phyloP scores from a whole-genome alignment of 768 basidiomycete species.

The Collybia mongolica region DNA sequence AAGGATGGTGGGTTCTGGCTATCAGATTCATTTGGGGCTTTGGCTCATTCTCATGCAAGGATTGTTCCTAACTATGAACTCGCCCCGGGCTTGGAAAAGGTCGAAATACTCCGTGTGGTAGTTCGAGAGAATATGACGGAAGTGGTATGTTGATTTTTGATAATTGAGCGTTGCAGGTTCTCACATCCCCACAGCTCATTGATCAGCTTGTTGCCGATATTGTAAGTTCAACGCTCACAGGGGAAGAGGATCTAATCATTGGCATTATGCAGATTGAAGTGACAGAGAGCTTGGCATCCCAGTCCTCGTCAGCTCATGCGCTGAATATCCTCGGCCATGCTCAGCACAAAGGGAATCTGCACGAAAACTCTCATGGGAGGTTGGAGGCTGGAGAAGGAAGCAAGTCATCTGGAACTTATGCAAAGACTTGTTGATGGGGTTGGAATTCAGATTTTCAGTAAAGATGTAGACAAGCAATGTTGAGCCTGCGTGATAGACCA shows the following conservation, averaged over 20 bases:
- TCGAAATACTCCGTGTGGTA: conserved; percentile 66
- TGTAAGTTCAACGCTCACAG: conserved; percentile 35
- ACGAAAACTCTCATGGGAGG: conserved; percentile 42
- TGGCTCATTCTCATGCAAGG: conserved; percentile 22
- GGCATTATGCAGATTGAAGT: conserved; percentile 49
- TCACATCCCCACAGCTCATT: conserved; percentile 46
- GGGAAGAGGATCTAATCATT: neutral
- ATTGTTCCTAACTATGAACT: conserved; percentile 52
- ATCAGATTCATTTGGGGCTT: neutral
- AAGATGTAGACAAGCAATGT: too few relatives aligned
- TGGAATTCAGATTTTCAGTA: too few relatives aligned
- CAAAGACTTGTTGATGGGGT: conserved; percentile 56
- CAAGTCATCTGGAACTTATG: conserved; percentile 58
- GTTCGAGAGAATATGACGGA: conserved; percentile 60
- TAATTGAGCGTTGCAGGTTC: conserved; percentile 48
- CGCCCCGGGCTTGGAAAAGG: conserved; percentile 50
- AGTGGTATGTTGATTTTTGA: conserved; percentile 32
- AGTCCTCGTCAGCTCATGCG: conserved; percentile 48
- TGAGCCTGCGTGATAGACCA: too few relatives aligned
- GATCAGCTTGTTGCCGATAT: conserved; percentile 70
- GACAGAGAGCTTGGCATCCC: conserved; percentile 53
- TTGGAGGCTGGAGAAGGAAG: conserved; percentile 49
- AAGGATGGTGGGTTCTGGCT: conserved; percentile 51
- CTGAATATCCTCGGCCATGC: conserved; percentile 40
- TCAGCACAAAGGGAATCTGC: conserved; percentile 20